A percentile compares a stretch with the other conserved stretches of the same genome.
These are phyloP conservation scores for Scedosporium dehoogii DNA, from an alignment of 2,329 filamentous ascomycete genomes.

Conservation along the genomic window DNA sequence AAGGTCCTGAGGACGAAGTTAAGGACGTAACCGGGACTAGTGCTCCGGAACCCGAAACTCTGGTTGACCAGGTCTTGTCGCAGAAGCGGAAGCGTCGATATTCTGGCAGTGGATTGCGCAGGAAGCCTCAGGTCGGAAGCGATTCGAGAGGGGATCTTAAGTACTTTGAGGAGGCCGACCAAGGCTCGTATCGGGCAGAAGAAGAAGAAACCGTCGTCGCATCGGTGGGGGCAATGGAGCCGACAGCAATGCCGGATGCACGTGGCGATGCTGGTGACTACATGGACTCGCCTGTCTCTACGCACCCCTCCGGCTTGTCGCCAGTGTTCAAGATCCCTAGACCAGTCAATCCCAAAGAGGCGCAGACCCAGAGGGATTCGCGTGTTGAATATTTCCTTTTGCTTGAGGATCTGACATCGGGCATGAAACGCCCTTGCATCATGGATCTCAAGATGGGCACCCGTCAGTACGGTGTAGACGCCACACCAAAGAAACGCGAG, in stretches of 20 bases:
- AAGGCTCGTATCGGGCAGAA: conserved; percentile 67
- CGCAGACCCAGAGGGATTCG: conserved; percentile 49
- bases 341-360: conserved; percentile 69
- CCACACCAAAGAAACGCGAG: conserved; percentile 79
- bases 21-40: conserved; percentile 54
- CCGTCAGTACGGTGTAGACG: conserved; percentile 89
- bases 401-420: conserved; percentile 87
- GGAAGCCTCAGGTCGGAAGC: conserved; percentile 62
- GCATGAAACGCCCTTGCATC: conserved; percentile 94
- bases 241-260: conserved; percentile 10
- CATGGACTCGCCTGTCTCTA: not conserved
- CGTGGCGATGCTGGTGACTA: conserved; percentile 7
- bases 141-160: conserved; percentile 69
- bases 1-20: conserved; percentile 23
- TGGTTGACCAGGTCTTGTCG: conserved; percentile 30
- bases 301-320: not conserved
- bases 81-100: conserved; percentile 60
- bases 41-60: conserved; percentile 51
- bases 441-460: conserved; percentile 99
- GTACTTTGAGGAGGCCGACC: conserved; percentile 83
- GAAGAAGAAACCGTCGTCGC: not conserved
- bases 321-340: conserved; percentile 34
- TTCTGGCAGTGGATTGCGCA: conserved; percentile 73
- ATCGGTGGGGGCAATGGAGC: not conserved
- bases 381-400: conserved; percentile 89